Percentiles rank a stretch among this genome's conserved stretches.
These are phyloP conservation scores for Lactarius trivialis DNA, from an alignment of 768 basidiomycete genomes.

Conservation along the genomic window DNA sequence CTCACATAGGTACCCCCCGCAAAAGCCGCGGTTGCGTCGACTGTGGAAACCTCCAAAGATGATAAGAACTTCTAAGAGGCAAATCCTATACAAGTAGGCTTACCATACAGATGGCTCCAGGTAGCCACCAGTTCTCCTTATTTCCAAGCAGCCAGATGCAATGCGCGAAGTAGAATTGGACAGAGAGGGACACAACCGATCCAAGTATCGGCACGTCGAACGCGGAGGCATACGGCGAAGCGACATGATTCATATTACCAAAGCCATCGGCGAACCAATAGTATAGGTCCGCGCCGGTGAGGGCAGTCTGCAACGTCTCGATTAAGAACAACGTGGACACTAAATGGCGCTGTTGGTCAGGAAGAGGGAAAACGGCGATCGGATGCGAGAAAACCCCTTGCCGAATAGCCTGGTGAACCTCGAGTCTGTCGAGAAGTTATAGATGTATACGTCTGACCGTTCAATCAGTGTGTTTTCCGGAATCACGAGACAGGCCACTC, in stretches of 20 bases:
- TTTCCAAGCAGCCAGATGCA: slow-evolving; percentile 4
- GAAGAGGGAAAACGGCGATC: neutral
- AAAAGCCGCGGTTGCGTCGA: neutral
- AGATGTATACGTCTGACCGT: slow-evolving; percentile 9
- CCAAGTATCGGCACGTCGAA: slow-evolving; percentile 13
- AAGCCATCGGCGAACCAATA: slow-evolving; percentile 29
- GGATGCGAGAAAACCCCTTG: neutral
- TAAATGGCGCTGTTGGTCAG: neutral
- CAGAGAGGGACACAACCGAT: neutral
- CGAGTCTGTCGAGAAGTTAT: slow-evolving; percentile 3
- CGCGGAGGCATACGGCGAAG: slow-evolving; percentile 19
- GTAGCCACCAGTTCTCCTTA: neutral
- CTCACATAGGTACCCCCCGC: neutral
- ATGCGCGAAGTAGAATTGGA: slow-evolving; percentile 6
- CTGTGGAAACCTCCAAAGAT: neutral
- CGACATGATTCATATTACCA: slow-evolving; percentile 26
- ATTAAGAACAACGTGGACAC: slow-evolving; percentile 26
- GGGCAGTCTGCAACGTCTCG: slow-evolving; percentile 26
- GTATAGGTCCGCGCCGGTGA: slow-evolving; percentile 27
- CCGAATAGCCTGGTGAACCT: slow-evolving; percentile 1
- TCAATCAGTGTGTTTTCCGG: neutral
- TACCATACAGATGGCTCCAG: slow-evolving; percentile 3
- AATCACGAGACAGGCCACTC: neutral
- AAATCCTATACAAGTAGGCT: neutral
- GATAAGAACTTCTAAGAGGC: neutral